Conservation (phyloP, 1,284 basidiomycete genomes). For the Coriolopsis trogii region DNA sequence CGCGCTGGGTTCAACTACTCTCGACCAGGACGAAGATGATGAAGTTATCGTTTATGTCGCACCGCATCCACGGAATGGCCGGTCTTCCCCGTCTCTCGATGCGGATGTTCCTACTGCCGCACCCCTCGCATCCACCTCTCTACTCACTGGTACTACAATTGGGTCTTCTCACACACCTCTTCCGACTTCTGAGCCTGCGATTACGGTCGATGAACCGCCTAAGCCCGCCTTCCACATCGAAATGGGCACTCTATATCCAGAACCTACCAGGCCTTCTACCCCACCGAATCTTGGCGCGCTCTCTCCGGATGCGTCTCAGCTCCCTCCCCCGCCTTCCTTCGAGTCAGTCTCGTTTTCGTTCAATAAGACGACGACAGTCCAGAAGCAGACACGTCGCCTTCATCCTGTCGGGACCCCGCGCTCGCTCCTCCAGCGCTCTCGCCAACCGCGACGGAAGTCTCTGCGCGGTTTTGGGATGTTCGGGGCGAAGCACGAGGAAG, state of each 20-base stretch:
- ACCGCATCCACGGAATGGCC: conserved; percentile 37
- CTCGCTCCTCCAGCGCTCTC: conserved; percentile 23
- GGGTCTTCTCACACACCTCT: too few relatives aligned
- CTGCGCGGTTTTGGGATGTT: conserved; percentile 48
- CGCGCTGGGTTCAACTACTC: conserved; percentile 23
- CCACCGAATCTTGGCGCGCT: neutral
- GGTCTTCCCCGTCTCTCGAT: conserved; percentile 10
- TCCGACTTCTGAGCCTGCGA: too few relatives aligned
- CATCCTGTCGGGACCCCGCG: conserved; percentile 29
- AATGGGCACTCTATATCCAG: conserved; percentile 16
- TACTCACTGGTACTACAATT: conserved; percentile 33
- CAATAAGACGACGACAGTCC: conserved; percentile 10
- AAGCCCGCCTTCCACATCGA: conserved; percentile 5
- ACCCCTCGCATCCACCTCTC: conserved; percentile 29
- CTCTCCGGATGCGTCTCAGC: conserved; percentile 4
- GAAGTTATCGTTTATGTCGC: conserved; percentile 46
- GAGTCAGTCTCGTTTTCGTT: conserved; percentile 27
- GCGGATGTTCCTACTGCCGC: neutral
- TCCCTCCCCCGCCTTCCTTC: conserved; percentile 16
- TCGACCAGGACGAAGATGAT: conserved; percentile 31
- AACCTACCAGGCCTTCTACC: neutral
- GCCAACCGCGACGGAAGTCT: conserved; percentile 32
- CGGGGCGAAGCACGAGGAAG: conserved; percentile 62
- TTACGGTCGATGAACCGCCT: neutral
- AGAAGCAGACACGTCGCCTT: conserved; percentile 23